Base-by-base conservation (phyloP, 805 yeast genomes). In the Isabelozyma rhagii region DNA sequence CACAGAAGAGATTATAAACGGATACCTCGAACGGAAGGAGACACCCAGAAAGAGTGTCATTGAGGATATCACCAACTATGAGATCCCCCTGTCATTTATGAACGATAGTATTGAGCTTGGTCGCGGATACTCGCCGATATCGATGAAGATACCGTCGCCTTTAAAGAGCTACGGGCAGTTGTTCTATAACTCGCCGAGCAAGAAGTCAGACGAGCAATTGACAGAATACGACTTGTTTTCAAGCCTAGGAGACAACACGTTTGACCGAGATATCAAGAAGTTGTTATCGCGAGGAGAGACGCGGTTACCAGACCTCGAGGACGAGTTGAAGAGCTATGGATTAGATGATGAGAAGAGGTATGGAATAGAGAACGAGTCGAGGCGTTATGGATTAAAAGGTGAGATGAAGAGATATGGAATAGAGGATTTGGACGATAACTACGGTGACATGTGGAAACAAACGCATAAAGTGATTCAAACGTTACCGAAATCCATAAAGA, bases 391-490 rank as follows among this genome's bases (percentile, higher is more conserved):
- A 27, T 9, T 41, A 2, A 27, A 18, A 5, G 25, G 3, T 4
- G 31, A 41, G 14, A 8, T 21, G 17, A 21, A 18, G 21, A 41
- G 44, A 8, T 21, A 41, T 27, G n/a, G 28, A 7, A 9, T 41
- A 9, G 44, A 41, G 6, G 44, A 41, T n/a, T 21, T 14, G 10
- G 31, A 41, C 5, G 44, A 41, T 9, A 17, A 43, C 15, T 14
- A 17, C 29, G 29, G 18, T 5, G 68, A 65, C 36, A 49, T 64
- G 13, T 41, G 65, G 11, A 58, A 51, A 39, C 66, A 68, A 49
- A 66, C 73, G 6, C 72, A 68, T 48, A 59, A 59, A 38, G 44
- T 64, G 14, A 58, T 68, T 15, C 55, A 53, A 18, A 57, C 57
- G 15, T 47, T 67, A 7, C 71, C 72, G 1, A 17, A 42, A 6